Percentiles rank a stretch among this genome's conserved stretches.
These are phyloP conservation scores for Lagenaria siceraria DNA, from an alignment of 306 rosid genomes.

Conservation along the genomic window DNA sequence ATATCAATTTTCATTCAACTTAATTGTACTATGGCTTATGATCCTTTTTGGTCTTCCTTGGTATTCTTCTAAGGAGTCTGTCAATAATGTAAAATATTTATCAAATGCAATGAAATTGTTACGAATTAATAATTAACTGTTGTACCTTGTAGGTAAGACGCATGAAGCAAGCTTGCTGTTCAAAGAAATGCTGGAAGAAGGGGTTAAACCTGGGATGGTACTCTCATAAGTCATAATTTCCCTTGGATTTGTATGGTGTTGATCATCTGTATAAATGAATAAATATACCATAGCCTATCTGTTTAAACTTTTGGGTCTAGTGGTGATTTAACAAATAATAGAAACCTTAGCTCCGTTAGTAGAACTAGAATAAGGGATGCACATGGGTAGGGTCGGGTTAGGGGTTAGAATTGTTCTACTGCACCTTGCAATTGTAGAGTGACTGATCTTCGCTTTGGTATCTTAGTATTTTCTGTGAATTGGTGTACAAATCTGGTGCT, in stretches of 20 bases:
- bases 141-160: slow-evolving; percentile 43
- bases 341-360: background rate
- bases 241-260: background rate
- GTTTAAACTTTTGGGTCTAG: background rate
- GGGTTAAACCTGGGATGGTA: slow-evolving; percentile 80
- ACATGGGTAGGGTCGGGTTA: too few species aligned
- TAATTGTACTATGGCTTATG: background rate
- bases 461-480: background rate
- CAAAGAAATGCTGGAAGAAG: slow-evolving; percentile 61
- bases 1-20: background rate
- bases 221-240: background rate
- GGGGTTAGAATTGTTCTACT: background rate
- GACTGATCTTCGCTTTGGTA: background rate
- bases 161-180: slow-evolving; percentile 60
- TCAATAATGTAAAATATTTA: background rate
- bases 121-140: background rate
- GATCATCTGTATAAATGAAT: background rate
- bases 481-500: background rate
- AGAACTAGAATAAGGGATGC: background rate
- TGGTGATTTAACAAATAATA: background rate
- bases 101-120: background rate
- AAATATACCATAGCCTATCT: background rate
- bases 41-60: background rate
- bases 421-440: background rate
- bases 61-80: background rate